Evolutionary conservation across 2,329 filamentous ascomycete species (phyloP), one percentile per base, ranked within the genome.

Genomic region (Alternaria conjuncta): DNA sequence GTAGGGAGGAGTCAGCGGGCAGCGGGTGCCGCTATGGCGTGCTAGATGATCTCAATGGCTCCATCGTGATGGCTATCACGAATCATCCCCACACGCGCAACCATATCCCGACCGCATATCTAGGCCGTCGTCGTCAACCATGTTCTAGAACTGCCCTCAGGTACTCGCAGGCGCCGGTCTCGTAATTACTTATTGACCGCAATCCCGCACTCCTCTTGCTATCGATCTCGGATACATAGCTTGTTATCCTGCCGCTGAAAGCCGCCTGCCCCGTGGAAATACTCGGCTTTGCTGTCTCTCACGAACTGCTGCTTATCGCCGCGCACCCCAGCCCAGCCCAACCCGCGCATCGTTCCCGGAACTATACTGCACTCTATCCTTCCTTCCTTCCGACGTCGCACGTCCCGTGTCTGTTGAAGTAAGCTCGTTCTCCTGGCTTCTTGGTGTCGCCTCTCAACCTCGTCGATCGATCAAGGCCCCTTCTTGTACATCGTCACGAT

Each of bases 1-100:
- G 58, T 59, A 61, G 58, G 63, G 64, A 67, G 68, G 73, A 44
- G 30, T 53, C 49, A 18, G 67, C 54, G 54, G 30, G 51, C 72
- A 70, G 68, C 68, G 55, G 62, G 57, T 55, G 67, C 67, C 55
- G 63, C 64, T 68, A 78, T 78, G 76, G 73, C 77, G 77, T 78
- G 76, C 75, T 78, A 56, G 64, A 73, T 70, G 69, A 70, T 67
- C 66, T 64, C 65, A 58, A 73, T 71, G 71, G 70, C 63, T 71
- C 66, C 61, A 74, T 74, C 50, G 54, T 58, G 59, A 61, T 75
- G 68, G 73, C 74, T 61, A 77, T 75, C 64, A 65, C 69, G 66
- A 71, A 68, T 69, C 71, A 71, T 71, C 69, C 69, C 72, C 68
- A 68, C 69, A 68, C 71, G 58, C 55, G 60, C 65, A 65, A 67